A percentile compares a stretch with the other conserved stretches of the same genome.
These are phyloP conservation scores for Nyctanthes arbortristis DNA, from an alignment of 257 asterid genomes.

Conservation along the genomic window DNA sequence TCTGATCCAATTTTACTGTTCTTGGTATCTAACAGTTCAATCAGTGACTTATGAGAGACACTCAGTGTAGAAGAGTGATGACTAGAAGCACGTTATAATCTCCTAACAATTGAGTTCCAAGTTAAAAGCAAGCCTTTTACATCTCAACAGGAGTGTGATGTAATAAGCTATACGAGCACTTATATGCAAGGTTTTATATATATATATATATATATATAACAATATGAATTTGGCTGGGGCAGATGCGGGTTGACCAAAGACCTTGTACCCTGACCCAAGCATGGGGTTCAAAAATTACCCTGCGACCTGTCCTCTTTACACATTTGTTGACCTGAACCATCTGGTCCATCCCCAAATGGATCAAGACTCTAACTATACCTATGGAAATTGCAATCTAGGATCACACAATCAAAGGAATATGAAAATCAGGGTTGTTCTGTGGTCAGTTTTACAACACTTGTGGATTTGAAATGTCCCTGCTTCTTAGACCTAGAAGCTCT, in stretches of 20 bases:
- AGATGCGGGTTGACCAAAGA: background rate
- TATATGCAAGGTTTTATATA: too few relatives aligned
- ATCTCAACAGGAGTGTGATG: too few relatives aligned
- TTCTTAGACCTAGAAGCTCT: background rate
- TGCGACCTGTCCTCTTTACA: background rate
- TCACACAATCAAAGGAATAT: background rate
- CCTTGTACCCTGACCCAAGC: background rate
- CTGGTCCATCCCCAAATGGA: background rate
- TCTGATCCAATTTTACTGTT: background rate
- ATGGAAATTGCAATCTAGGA: background rate
- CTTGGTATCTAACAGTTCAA: background rate
- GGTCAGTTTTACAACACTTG: background rate
- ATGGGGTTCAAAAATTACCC: background rate
- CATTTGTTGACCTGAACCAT: background rate
- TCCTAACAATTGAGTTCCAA: background rate
- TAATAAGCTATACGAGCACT: too few relatives aligned
- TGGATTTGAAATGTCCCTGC: background rate
- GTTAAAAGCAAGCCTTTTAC: background rate
- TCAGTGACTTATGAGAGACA: background rate
- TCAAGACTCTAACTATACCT: background rate
- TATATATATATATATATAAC: too few relatives aligned
- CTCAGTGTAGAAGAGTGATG: background rate
- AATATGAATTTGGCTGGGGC: background rate
- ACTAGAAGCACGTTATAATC: too few relatives aligned
- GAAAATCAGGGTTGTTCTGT: background rate